Conservation (phyloP, 768 basidiomycete species). For the Cystobasidium onofrii region DNA sequence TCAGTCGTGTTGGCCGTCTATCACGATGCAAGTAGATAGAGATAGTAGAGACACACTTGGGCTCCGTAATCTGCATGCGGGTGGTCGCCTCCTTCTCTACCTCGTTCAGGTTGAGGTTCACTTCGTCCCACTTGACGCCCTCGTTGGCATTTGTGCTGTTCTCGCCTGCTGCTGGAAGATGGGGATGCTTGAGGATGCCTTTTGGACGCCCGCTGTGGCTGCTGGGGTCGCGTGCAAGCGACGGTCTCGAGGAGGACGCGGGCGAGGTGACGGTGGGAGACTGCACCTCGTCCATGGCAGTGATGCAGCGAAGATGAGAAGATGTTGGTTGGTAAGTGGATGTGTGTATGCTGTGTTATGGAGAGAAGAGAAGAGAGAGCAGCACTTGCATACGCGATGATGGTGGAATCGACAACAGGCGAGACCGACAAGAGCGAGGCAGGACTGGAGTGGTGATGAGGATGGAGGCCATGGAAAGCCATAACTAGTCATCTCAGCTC, state of each 20-base stretch:
- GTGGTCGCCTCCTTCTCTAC: slow-evolving; percentile 33
- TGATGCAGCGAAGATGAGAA: too few relatives aligned
- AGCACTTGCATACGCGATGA: too few relatives aligned
- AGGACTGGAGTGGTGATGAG: too few relatives aligned
- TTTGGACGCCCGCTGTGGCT: not conserved
- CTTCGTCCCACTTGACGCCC: slow-evolving; percentile 24
- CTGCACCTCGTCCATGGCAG: not conserved
- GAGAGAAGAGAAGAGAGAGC: too few relatives aligned
- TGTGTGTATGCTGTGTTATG: too few relatives aligned
- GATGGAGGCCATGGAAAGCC: too few relatives aligned
- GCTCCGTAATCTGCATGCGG: slow-evolving; percentile 41
- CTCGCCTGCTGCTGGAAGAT: not conserved
- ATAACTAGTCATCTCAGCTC: too few relatives aligned
- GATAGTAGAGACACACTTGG: slow-evolving; percentile 38
- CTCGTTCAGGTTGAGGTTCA: slow-evolving; percentile 40
- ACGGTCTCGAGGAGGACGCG: not conserved
- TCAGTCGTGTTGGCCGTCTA: too few relatives aligned
- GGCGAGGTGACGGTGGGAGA: not conserved
- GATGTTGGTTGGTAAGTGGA: too few relatives aligned
- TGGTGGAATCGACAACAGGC: too few relatives aligned
- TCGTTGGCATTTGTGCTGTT: not conserved
- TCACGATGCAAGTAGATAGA: not conserved
- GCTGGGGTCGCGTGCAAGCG: not conserved
- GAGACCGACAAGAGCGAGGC: too few relatives aligned
- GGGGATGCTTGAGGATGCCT: slow-evolving; percentile 41